A percentile compares a stretch with the other conserved stretches of the same genome.
Evolutionary conservation across 805 yeast genomes (phyloP).

Genomic region (Candida odintsovae): DNA sequence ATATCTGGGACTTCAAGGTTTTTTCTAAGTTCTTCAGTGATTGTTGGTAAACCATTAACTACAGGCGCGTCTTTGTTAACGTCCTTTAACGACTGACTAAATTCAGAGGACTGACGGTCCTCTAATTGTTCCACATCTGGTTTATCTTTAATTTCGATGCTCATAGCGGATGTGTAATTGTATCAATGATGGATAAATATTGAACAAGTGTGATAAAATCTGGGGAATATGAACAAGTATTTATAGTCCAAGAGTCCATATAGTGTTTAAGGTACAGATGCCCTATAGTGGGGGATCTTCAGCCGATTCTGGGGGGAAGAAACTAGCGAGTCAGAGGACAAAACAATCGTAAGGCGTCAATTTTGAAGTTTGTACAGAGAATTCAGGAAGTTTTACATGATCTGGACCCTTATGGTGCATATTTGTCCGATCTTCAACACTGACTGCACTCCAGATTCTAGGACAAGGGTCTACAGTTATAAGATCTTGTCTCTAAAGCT

Average conservation of each 20-base stretch:
- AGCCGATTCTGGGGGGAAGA: background rate
- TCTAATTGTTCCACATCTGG: background rate
- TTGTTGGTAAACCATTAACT: background rate
- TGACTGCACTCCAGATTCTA: background rate
- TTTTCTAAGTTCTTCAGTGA: constrained; percentile 10
- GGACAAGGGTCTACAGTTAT: background rate
- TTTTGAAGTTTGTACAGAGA: too few species aligned
- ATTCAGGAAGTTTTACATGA: background rate
- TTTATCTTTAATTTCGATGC: background rate
- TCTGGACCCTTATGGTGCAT: background rate
- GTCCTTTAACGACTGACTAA: background rate
- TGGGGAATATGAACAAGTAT: background rate
- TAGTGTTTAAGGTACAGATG: too few species aligned
- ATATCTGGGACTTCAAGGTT: constrained; percentile 20
- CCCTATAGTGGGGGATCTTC: background rate
- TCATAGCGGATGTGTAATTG: too few species aligned
- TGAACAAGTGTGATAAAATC: background rate
- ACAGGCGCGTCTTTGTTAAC: background rate
- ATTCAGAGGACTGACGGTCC: background rate
- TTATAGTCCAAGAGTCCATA: background rate
- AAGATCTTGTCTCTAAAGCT: too few species aligned
- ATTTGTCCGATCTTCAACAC: background rate
- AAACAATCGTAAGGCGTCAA: too few species aligned
- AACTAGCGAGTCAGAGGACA: background rate
- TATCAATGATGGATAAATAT: too few species aligned